Base-by-base conservation (phyloP, 768 basidiomycete genomes). In the Rhodotorula babjevae region DNA sequence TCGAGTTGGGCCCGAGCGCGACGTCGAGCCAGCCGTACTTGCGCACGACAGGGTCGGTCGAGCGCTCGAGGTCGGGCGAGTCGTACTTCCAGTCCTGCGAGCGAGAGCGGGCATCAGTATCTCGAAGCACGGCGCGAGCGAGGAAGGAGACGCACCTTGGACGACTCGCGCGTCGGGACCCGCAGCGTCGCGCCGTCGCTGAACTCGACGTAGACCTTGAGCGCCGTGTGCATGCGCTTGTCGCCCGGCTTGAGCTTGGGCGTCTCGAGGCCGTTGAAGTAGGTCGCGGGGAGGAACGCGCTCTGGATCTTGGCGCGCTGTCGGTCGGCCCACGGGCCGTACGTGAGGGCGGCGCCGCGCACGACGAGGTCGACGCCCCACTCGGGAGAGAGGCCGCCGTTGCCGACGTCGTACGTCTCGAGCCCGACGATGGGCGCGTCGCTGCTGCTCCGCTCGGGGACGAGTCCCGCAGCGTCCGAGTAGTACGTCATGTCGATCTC, bases 251-350 rank as follows among this genome's bases (percentile, higher is more conserved):
- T 82, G n/a, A 93, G 84, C 19, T 81, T 84, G 15, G 84, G 80
- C 0, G 88, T 89, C 2, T 85, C 82, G 53, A 85, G 84, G 2
- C 83, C 78, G 77, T 91, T 85, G 69, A 87, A 87, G 81, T 89
- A 95, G 0, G 88, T 85, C 0, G 88, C 83, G 11, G 95, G 95
- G 73, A 93, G 92, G 81, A 98, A 94, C 0, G 85, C 82, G 52
- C 84, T 85, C 79, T 96, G 94, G 31, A 97, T 81, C 69, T 90
- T 86, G 23, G 84, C 86, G 59, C 92, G 84, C 81, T 96, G 95
- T 36, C 94, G 85, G 82, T 98, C 95, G 33, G 93, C 90, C 95
- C 95, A 98, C 8, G 95, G 95, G 10, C 95, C 95, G 79, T 97
- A 98, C 29, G 87, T 85, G 49, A 96, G 75, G 49, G 84, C 80